Evolutionary conservation across 225 moss, liverwort and hornwort species (phyloP).

Genomic region (Anthoceros angustus): DNA sequence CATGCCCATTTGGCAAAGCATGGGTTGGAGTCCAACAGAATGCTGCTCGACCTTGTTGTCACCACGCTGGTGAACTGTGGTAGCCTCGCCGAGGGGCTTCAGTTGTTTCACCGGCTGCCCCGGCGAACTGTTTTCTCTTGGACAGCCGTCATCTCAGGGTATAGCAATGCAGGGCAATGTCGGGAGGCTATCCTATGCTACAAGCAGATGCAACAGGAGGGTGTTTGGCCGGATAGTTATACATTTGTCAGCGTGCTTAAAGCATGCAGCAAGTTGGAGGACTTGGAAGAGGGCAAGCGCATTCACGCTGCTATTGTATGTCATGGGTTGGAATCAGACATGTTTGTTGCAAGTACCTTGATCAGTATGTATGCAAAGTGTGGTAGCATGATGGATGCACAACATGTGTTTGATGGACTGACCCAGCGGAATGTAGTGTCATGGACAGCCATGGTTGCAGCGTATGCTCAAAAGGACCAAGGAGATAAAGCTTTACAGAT

Average conservation of each 20-base stretch:
- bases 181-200: background rate
- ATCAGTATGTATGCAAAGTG: background rate
- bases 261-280: background rate
- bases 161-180: background rate
- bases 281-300: conserved; percentile 1
- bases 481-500: background rate
- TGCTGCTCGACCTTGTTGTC: background rate
- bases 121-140: background rate
- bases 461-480: background rate
- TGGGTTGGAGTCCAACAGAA: background rate
- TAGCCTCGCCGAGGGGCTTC: background rate
- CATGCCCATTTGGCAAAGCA: background rate
- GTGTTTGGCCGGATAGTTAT: background rate
- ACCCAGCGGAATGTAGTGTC: background rate
- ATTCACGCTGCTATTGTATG: background rate
- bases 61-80: background rate
- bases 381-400: background rate
- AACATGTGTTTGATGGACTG: background rate
- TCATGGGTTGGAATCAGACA: background rate
- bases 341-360: background rate
- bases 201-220: background rate
- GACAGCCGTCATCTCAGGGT: background rate
- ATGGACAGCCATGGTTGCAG: background rate
- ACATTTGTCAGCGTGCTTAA: background rate
- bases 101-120: background rate